phyloP scores from a whole-genome alignment of 768 basidiomycete genomes.

The Rhodotorula taiwanensis region DNA sequence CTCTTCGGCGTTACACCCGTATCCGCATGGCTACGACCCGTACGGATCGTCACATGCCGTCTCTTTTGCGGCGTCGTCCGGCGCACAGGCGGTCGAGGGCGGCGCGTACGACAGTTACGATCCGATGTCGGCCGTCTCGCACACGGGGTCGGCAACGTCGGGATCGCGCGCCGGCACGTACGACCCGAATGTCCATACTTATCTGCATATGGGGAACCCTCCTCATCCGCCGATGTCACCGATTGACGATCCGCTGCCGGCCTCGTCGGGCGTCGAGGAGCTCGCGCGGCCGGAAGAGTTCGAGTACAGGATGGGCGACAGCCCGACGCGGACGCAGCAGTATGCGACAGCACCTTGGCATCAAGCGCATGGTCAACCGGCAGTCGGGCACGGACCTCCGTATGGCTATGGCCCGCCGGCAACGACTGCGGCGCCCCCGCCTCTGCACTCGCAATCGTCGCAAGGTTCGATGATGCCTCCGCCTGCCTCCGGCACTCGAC shows the following conservation, averaged over 20 bases:
- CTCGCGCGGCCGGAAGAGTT: conserved; percentile 33
- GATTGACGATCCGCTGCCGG: conserved; percentile 9
- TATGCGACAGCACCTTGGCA: neutral
- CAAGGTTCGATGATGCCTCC: too few relatives aligned
- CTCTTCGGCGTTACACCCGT: neutral
- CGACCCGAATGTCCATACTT: neutral
- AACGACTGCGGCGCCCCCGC: too few relatives aligned
- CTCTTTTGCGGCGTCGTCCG: too few relatives aligned
- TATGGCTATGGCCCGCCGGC: too few relatives aligned
- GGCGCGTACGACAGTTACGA: conserved; percentile 13
- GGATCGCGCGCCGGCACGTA: too few relatives aligned
- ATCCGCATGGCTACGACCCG: neutral
- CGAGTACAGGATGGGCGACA: conserved; percentile 7
- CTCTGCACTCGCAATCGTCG: too few relatives aligned
- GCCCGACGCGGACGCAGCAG: neutral
- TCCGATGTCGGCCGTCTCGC: conserved; percentile 10
- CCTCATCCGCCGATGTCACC: too few relatives aligned
- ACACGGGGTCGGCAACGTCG: neutral
- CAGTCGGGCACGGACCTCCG: too few relatives aligned
- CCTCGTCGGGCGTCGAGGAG: conserved; percentile 2
- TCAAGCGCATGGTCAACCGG: too few relatives aligned
- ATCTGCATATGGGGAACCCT: too few relatives aligned
- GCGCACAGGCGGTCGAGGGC: neutral
- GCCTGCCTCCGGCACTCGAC: too few relatives aligned
- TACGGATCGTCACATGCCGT: neutral